phyloP scores from a whole-genome alignment of 2,329 filamentous ascomycete species.

The Sclerotinia glacialis region DNA sequence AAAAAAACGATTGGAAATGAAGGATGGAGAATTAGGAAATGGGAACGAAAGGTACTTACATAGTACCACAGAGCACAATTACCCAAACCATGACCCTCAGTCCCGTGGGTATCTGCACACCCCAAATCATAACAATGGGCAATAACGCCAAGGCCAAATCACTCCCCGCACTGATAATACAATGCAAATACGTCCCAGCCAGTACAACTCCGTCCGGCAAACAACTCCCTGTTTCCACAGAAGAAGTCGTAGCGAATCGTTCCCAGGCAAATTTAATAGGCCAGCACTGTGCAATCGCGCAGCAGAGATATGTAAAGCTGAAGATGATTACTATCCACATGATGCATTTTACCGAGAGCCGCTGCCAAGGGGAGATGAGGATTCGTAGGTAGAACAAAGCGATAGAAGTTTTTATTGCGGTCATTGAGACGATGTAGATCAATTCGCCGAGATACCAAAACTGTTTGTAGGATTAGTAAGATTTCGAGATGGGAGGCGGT shows the following conservation, averaged over 20 bases:
- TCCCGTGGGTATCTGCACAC: not conserved
- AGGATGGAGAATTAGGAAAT: too few species aligned
- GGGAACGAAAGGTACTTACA: not conserved
- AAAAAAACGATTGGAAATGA: not conserved
- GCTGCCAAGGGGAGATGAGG: conserved; percentile 1
- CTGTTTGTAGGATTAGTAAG: not conserved
- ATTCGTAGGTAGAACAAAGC: conserved; percentile 10
- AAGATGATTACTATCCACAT: conserved; percentile 5
- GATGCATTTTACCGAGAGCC: not conserved
- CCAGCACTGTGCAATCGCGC: not conserved
- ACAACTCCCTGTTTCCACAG: not conserved
- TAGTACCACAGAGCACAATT: not conserved
- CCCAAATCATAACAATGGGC: conserved; percentile 5
- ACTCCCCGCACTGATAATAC: not conserved
- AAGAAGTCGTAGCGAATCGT: not conserved
- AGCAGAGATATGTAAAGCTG: not conserved
- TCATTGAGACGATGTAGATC: not conserved
- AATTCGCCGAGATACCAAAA: not conserved
- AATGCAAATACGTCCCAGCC: not conserved
- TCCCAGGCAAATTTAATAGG: not conserved
- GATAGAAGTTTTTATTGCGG: not conserved
- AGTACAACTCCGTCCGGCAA: not conserved
- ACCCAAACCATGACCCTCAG: not conserved
- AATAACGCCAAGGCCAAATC: not conserved
- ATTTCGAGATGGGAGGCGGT: not conserved